Evolutionary conservation across 148 eudicot species (phyloP).

Genomic region (Diospyros kaki): DNA sequence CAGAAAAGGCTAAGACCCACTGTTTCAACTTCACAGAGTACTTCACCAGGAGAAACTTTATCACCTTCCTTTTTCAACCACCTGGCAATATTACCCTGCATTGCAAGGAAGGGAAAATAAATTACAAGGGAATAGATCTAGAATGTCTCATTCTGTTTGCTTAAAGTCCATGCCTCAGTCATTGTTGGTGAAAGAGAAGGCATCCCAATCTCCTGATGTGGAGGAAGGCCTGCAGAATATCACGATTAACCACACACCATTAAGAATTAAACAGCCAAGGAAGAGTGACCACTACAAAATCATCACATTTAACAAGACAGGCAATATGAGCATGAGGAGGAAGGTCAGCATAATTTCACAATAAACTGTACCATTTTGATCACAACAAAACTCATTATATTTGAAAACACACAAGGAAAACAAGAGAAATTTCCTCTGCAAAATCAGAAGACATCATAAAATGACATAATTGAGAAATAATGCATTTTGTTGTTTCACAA

Average conservation of each 20-base stretch:
- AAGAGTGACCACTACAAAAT: background rate
- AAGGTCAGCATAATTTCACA: too few relatives aligned
- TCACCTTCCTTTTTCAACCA: slow-evolving; percentile 99
- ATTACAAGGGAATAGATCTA: slow-evolving; percentile 9
- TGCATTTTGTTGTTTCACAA: too few relatives aligned
- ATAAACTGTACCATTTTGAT: too few relatives aligned
- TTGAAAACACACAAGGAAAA: too few relatives aligned
- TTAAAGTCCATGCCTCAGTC: slow-evolving; percentile 64
- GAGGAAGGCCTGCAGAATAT: slow-evolving; percentile 61
- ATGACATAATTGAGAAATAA: background rate
- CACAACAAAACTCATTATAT: too few relatives aligned
- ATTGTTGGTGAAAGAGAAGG: slow-evolving; percentile 97
- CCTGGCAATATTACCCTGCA: slow-evolving; percentile 90
- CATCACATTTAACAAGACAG: background rate
- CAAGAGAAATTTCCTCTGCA: background rate
- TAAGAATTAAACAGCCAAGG: background rate
- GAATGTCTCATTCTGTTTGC: background rate
- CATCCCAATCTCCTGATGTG: slow-evolving; percentile 95
- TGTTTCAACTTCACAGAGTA: slow-evolving; percentile 98
- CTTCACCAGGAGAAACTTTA: slow-evolving; percentile 87
- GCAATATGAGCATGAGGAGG: too few relatives aligned
- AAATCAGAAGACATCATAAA: background rate
- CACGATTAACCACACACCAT: background rate
- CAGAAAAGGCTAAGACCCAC: slow-evolving; percentile 33
- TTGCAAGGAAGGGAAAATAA: slow-evolving; percentile 1